A percentile compares a stretch with the other conserved stretches of the same genome.
phyloP scores from a whole-genome alignment of 148 eudicot species.

The Cornus florida region DNA sequence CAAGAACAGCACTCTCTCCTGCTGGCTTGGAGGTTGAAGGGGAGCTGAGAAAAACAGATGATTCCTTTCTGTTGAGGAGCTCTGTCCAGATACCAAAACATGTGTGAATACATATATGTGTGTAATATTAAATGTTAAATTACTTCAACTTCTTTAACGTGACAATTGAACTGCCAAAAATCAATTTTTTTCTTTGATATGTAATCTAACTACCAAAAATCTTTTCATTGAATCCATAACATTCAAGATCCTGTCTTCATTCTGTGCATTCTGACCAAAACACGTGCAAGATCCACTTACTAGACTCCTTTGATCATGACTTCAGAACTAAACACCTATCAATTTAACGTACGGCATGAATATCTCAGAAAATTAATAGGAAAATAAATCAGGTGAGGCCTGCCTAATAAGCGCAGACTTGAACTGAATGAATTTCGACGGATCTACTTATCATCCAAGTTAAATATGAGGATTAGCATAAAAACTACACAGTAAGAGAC shows the following conservation, averaged over 20 bases:
- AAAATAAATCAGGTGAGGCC: neutral
- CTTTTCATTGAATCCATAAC: too few relatives aligned
- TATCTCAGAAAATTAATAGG: too few relatives aligned
- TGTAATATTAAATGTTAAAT: neutral
- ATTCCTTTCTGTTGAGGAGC: neutral
- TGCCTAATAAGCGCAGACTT: neutral
- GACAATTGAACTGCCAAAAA: too few relatives aligned
- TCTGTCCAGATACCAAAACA: constrained; percentile 15
- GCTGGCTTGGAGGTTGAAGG: constrained; percentile 12
- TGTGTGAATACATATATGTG: neutral
- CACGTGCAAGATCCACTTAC: neutral
- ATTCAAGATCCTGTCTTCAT: neutral
- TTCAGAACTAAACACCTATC: neutral
- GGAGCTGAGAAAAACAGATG: neutral
- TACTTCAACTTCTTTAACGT: too few relatives aligned
- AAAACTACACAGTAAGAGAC: neutral
- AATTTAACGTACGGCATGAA: too few relatives aligned
- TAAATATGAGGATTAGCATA: too few relatives aligned
- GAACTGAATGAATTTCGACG: neutral
- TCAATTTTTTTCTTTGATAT: too few relatives aligned
- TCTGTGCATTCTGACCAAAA: neutral
- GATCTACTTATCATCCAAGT: neutral
- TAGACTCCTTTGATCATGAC: too few relatives aligned
- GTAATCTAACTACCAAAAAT: too few relatives aligned
- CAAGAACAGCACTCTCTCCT: constrained; percentile 9